phyloP scores from a whole-genome alignment of 805 yeast species.

The Zygosaccharomyces bailii region DNA sequence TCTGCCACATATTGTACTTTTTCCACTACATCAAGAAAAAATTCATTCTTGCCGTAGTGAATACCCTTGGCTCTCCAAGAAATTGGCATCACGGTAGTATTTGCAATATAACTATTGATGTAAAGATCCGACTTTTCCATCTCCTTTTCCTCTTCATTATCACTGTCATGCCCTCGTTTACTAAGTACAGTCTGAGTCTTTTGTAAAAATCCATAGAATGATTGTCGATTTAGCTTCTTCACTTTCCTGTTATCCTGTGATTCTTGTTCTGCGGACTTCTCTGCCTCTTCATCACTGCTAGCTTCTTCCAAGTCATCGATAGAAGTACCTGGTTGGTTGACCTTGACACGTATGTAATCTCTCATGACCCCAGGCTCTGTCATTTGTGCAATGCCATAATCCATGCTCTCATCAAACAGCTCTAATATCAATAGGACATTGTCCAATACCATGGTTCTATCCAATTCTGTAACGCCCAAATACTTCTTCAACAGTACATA shows the following conservation, averaged over 20 bases:
- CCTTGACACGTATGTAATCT: constrained; percentile 68
- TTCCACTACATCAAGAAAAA: constrained; percentile 83
- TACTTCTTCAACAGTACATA: constrained; percentile 27
- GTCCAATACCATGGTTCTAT: constrained; percentile 62
- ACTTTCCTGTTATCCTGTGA: constrained; percentile 4
- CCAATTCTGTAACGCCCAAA: constrained; percentile 36
- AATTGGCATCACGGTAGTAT: constrained; percentile 72
- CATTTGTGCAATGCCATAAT: constrained; percentile 80
- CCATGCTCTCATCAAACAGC: constrained; percentile 85
- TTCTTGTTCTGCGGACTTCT: constrained; percentile 5
- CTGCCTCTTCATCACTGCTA: constrained; percentile 14
- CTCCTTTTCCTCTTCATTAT: constrained; percentile 6
- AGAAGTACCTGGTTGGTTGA: constrained; percentile 38
- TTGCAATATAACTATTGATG: constrained; percentile 67
- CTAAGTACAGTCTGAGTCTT: constrained; percentile 7
- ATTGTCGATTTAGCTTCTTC: constrained; percentile 9
- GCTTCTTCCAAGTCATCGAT: constrained; percentile 18
- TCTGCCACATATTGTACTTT: constrained; percentile 65
- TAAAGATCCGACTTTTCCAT: constrained; percentile 35
- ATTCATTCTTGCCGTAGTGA: constrained; percentile 81
- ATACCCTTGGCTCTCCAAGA: constrained; percentile 95
- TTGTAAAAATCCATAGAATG: constrained; percentile 12
- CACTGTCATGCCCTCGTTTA: constrained; percentile 8
- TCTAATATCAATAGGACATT: constrained; percentile 75
- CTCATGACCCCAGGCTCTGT: constrained; percentile 75